Conservation (phyloP, 768 basidiomycete genomes). For the Lactarius pseudohatsudake region DNA sequence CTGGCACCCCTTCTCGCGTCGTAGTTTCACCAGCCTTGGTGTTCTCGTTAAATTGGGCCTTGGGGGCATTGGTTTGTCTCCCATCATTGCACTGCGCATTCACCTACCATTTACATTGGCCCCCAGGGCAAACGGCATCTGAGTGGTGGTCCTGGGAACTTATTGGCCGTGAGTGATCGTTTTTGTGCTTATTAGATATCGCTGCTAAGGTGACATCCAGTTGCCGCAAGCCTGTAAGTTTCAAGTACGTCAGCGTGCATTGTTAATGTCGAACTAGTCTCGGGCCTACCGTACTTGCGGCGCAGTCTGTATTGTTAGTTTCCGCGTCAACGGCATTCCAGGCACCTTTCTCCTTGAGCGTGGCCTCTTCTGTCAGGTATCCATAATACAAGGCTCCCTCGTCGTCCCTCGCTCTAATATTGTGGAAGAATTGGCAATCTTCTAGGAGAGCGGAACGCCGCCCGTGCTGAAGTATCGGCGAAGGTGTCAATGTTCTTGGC, state of each 20-base stretch:
- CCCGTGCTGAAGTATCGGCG: slow-evolving; percentile 69
- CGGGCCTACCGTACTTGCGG: slow-evolving; percentile 78
- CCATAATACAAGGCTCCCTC: slow-evolving; percentile 14
- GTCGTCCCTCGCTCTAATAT: slow-evolving; percentile 7
- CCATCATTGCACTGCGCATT: not conserved
- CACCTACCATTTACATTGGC: slow-evolving; percentile 6
- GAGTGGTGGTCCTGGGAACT: slow-evolving; percentile 99
- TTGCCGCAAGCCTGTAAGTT: slow-evolving; percentile 54
- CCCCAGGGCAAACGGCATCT: slow-evolving; percentile 68
- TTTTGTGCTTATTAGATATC: not conserved
- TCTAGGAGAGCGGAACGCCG: slow-evolving; percentile 74
- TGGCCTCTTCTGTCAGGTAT: slow-evolving; percentile 84
- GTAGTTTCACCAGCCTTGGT: slow-evolving; percentile 66
- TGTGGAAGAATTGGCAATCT: slow-evolving; percentile 76
- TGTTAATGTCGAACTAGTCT: slow-evolving; percentile 46
- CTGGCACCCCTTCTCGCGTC: slow-evolving; percentile 72
- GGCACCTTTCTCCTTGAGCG: slow-evolving; percentile 76
- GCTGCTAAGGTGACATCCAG: slow-evolving; percentile 33
- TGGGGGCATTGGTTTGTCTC: slow-evolving; percentile 66
- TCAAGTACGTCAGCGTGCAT: not conserved
- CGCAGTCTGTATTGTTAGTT: slow-evolving; percentile 82
- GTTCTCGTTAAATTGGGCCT: slow-evolving; percentile 73
- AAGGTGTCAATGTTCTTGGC: slow-evolving; percentile 65
- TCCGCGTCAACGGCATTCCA: slow-evolving; percentile 79
- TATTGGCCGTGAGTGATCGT: slow-evolving; percentile 47